Evolutionary conservation across 1,284 basidiomycete species (phyloP).

Genomic region (Flammula alnicola): DNA sequence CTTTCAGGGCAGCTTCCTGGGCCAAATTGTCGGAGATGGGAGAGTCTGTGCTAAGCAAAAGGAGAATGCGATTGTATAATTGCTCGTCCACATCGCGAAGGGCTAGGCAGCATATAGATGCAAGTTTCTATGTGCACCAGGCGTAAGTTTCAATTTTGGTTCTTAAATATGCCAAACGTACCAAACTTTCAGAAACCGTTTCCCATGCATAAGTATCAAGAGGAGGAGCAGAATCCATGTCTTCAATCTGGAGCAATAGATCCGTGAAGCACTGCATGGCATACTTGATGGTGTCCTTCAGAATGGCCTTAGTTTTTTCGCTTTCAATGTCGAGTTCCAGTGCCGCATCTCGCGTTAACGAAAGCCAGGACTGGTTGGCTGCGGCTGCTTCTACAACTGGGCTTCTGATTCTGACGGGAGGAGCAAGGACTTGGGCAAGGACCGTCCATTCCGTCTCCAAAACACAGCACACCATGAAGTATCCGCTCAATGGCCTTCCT

Average conservation of each 20-base stretch:
- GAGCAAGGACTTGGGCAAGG: conserved; percentile 74
- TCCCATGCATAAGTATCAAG: conserved; percentile 87
- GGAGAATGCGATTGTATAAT: conserved; percentile 73
- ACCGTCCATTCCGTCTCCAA: conserved; percentile 86
- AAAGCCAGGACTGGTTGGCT: conserved; percentile 80
- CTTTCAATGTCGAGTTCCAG: conserved; percentile 43
- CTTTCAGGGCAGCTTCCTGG: conserved; percentile 86
- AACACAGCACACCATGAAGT: conserved; percentile 86
- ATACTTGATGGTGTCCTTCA: conserved; percentile 58
- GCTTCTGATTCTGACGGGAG: conserved; percentile 36
- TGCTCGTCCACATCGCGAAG: conserved; percentile 70
- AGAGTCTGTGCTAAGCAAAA: conserved; percentile 82
- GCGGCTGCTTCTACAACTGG: conserved; percentile 72
- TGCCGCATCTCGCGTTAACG: conserved; percentile 59
- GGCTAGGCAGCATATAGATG: conserved; percentile 83
- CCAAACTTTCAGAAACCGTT: conserved; percentile 84
- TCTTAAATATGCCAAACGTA: conserved; percentile 31
- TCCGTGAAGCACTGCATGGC: conserved; percentile 78
- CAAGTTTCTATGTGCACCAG: too few relatives aligned
- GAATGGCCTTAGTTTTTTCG: conserved; percentile 43
- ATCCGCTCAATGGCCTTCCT: conserved; percentile 82
- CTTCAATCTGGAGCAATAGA: conserved; percentile 74
- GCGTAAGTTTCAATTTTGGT: not conserved
- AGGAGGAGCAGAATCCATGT: conserved; percentile 77
- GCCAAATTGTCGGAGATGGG: conserved; percentile 81